Base-by-base conservation (phyloP, 2,329 filamentous ascomycete genomes). In the Neofusicoccum laricinum region DNA sequence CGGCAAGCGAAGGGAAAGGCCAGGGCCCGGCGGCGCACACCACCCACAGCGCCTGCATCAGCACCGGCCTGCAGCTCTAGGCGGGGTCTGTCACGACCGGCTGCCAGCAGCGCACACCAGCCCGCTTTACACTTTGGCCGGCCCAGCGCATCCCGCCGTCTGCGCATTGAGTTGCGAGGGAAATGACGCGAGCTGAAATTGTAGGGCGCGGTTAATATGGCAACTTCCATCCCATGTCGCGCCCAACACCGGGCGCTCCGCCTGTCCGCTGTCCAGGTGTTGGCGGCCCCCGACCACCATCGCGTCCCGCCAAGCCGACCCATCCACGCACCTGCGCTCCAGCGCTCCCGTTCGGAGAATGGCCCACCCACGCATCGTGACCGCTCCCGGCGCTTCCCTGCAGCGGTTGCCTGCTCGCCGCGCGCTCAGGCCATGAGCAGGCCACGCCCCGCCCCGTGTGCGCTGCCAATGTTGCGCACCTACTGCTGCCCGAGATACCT, bases 401-500 rank as follows among this genome's bases (percentile, higher is more conserved):
- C 4, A n/a, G 4, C 25, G 10, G 55, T 6, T 30, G 25, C 55
- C 40, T 59, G 41, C 55, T 19, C 41, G 36, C 38, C 15, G 32
- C 59, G 59, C 19, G 36, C 38, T 63, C 49, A 63, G 61, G 49
- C 38, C 61, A 57, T 55, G 49, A 45, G 38, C 61, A 63, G 49
- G 50, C 61, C 61, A 57, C 41, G 49, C 40, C 11, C 36, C 41
- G 49, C 40, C 11, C 36, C 51, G 51, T 30, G 36, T 21, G 46
- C 46, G 8, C 25, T 30, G 25, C 41, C 3, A 10, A 17, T 30
- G 19, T 19, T n/a, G 11, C 15, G 17, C 19, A 14, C 61, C 61
- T 59, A 72, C 43, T 68, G 65, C 51, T 68, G 75, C 32, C 79
- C 80, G 67, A 82, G 73, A 70, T 80, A 82, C 55, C 73, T 79